These are phyloP conservation scores for Stygiomarasmius scandens DNA, from an alignment of 1,284 basidiomycete genomes.

Conservation along the genomic window DNA sequence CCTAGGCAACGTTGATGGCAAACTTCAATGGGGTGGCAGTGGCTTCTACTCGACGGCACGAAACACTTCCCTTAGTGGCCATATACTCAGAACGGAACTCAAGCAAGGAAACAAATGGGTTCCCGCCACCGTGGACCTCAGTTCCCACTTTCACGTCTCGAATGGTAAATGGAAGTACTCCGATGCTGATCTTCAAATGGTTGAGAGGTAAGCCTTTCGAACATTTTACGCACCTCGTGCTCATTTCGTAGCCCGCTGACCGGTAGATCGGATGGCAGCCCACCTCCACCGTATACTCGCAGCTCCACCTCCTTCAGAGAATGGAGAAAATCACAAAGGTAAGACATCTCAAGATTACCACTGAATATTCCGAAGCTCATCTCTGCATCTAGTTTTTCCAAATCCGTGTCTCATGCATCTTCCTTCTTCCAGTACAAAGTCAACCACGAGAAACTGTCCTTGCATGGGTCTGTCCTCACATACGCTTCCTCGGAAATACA, in stretches of 20 bases:
- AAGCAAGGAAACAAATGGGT: neutral
- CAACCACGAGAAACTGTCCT: neutral
- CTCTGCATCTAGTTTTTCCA: neutral
- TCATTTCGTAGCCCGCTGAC: too few species aligned
- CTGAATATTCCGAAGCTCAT: neutral
- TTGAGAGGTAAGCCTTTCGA: too few species aligned
- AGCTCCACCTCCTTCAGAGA: too few species aligned
- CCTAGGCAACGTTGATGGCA: neutral
- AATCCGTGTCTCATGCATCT: neutral
- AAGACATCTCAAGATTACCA: neutral
- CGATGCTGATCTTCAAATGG: too few species aligned
- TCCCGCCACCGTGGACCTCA: neutral
- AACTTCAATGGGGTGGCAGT: neutral
- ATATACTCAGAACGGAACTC: neutral
- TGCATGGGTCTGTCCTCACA: neutral
- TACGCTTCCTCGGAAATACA: neutral
- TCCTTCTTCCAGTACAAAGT: slow-evolving; percentile 2
- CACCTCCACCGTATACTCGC: too few species aligned
- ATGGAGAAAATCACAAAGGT: too few species aligned
- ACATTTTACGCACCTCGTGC: too few species aligned
- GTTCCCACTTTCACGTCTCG: neutral
- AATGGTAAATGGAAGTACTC: too few species aligned
- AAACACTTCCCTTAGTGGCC: neutral
- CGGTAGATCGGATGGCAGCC: neutral
- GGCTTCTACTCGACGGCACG: neutral